phyloP scores from a whole-genome alignment of 1,284 basidiomycete species.

The Nidula niveotomentosa region DNA sequence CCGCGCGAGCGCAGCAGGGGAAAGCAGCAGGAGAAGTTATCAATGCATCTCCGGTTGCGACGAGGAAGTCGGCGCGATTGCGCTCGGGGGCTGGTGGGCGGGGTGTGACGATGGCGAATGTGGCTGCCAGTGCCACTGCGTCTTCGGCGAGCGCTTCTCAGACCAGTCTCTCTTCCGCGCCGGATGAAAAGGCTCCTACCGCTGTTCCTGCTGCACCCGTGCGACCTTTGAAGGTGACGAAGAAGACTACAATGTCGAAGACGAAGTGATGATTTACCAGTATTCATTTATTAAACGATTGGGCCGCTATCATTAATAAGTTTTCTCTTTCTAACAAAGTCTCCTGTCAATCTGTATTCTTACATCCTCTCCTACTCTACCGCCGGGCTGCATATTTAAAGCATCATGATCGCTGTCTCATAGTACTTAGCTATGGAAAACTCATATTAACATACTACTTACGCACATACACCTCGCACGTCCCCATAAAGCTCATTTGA shows the following conservation, averaged over 20 bases:
- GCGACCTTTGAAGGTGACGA: neutral
- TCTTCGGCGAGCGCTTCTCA: neutral
- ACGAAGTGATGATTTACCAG: neutral
- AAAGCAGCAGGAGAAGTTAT: constrained; percentile 4
- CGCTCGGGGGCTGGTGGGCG: neutral
- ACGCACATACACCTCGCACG: no score
- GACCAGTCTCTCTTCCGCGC: neutral
- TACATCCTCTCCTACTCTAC: no score
- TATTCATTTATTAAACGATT: no score
- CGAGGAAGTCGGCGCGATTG: constrained; percentile 4
- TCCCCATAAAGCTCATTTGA: no score
- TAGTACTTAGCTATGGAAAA: no score
- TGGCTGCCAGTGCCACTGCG: neutral
- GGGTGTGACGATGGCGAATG: neutral
- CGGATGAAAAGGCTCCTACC: neutral
- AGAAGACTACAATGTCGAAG: neutral
- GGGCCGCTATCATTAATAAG: no score
- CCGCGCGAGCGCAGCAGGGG: neutral
- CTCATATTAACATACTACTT: no score
- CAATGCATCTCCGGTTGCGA: neutral
- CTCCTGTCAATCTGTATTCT: no score
- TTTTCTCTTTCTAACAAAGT: no score
- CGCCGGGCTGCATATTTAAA: no score
- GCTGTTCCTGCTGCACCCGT: neutral
- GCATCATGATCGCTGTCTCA: no score